Evolutionary conservation across 805 yeast species (phyloP).

Genomic region (Yarrowia sp.): DNA sequence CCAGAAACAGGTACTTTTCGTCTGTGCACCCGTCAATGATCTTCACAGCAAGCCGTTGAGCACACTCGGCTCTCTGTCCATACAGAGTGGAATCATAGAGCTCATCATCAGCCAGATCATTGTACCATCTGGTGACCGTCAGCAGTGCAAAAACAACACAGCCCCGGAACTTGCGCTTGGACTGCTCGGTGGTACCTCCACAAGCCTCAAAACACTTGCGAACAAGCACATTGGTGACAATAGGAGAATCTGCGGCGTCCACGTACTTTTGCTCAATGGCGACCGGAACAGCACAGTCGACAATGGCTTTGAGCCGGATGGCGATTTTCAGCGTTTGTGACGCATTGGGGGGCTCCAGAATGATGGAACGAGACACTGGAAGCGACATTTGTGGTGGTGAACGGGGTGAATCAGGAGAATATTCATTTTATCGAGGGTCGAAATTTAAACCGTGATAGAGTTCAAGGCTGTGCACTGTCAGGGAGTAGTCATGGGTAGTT

Average conservation of each 20-base stretch:
- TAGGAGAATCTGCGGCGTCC: constrained; percentile 54
- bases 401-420: neutral
- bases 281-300: constrained; percentile 70
- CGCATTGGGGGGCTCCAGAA: constrained; percentile 25
- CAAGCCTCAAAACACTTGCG: constrained; percentile 31
- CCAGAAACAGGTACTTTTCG: constrained; percentile 53
- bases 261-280: constrained; percentile 54
- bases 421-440: neutral
- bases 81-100: constrained; percentile 67
- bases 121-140: constrained; percentile 78
- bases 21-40: constrained; percentile 60
- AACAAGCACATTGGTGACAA: constrained; percentile 40
- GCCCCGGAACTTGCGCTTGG: constrained; percentile 19
- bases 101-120: constrained; percentile 55
- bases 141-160: constrained; percentile 65
- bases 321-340: constrained; percentile 46
- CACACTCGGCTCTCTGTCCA: constrained; percentile 60
- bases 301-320: constrained; percentile 65
- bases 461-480: neutral
- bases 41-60: constrained; percentile 67
- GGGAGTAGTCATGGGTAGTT: too few species aligned
- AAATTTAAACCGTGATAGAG: neutral
- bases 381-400: neutral
- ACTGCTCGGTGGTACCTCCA: constrained; percentile 3
- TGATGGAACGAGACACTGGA: constrained; percentile 6